phyloP scores from a whole-genome alignment of 768 basidiomycete species.

The Lactarius evosmus region DNA sequence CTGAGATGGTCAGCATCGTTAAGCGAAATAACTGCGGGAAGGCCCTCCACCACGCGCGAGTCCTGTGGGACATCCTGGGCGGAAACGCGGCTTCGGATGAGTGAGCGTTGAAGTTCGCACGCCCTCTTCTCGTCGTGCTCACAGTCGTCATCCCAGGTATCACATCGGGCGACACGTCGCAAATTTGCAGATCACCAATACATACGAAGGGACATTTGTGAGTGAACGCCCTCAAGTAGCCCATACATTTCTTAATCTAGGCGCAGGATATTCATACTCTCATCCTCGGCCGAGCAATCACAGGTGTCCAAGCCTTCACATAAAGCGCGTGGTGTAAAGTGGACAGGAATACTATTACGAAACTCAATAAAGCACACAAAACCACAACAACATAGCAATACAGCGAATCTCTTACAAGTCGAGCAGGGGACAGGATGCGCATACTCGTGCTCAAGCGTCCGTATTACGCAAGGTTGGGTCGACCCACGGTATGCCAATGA shows the following conservation, averaged over 20 bases:
- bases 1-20: slow-evolving; percentile 93
- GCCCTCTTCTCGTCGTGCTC: background rate
- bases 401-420: background rate
- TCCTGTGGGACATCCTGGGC: slow-evolving; percentile 85
- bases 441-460: slow-evolving; percentile 42
- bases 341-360: background rate
- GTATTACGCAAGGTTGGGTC: slow-evolving; percentile 73
- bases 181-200: slow-evolving; percentile 94
- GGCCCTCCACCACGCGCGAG: slow-evolving; percentile 77
- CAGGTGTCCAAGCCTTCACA: slow-evolving; percentile 82
- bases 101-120: slow-evolving; percentile 44
- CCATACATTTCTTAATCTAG: slow-evolving; percentile 23
- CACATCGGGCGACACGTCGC: slow-evolving; percentile 93
- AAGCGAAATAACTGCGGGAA: slow-evolving; percentile 97
- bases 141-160: slow-evolving; percentile 49
- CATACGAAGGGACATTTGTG: slow-evolving; percentile 73
- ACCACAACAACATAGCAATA: slow-evolving; percentile 10
- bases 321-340: background rate
- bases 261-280: slow-evolving; percentile 82
- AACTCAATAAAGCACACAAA: background rate
- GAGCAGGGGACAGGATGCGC: background rate
- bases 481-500: slow-evolving; percentile 67
- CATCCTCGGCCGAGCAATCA: slow-evolving; percentile 91
- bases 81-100: slow-evolving; percentile 94
- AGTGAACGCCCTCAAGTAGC: background rate